A percentile compares a stretch with the other conserved stretches of the same genome.
Evolutionary conservation across 305 asterid genomes (phyloP).

Genomic region (Ajuga reptans): DNA sequence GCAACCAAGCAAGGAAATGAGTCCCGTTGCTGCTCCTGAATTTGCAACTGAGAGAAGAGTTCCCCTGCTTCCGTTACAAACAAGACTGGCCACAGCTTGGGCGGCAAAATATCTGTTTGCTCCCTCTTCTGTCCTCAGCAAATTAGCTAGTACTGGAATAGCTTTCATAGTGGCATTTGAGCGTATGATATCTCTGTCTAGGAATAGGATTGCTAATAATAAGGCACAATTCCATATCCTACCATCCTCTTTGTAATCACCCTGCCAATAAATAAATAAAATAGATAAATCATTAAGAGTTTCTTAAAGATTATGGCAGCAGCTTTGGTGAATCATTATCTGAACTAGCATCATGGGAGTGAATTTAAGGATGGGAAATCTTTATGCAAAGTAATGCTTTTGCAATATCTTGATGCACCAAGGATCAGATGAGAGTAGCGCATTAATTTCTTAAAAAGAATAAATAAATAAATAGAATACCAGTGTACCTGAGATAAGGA

Average conservation of each 20-base stretch:
- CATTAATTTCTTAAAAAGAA: neutral
- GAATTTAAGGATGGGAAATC: neutral
- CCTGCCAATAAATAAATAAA: conserved; percentile 32
- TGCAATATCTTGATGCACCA: neutral
- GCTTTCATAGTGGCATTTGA: conserved; percentile 78
- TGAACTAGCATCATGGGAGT: conserved; percentile 1
- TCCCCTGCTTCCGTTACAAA: conserved; percentile 98
- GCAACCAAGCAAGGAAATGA: conserved; percentile 87
- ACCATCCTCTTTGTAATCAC: conserved; percentile 78
- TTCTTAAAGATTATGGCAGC: conserved; percentile 15
- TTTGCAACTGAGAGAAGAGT: conserved; percentile 98
- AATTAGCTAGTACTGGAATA: conserved; percentile 75
- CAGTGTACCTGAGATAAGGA: conserved; percentile 57
- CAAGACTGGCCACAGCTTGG: conserved; percentile 90
- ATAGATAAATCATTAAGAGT: neutral
- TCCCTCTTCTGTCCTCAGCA: conserved; percentile 79
- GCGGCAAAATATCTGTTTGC: conserved; percentile 94
- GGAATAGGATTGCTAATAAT: conserved; percentile 70
- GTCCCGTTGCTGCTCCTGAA: conserved; percentile 93
- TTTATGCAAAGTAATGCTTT: neutral
- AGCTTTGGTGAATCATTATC: conserved; percentile 6
- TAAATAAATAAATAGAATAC: conserved; percentile 31
- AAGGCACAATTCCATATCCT: conserved; percentile 86
- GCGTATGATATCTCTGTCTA: conserved; percentile 82
- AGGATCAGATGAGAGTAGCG: neutral